A percentile compares a stretch with the other conserved stretches of the same genome.
Conservation (phyloP, 1,139 yeast species). For the Nadsonia starkeyi-henricii region DNA sequence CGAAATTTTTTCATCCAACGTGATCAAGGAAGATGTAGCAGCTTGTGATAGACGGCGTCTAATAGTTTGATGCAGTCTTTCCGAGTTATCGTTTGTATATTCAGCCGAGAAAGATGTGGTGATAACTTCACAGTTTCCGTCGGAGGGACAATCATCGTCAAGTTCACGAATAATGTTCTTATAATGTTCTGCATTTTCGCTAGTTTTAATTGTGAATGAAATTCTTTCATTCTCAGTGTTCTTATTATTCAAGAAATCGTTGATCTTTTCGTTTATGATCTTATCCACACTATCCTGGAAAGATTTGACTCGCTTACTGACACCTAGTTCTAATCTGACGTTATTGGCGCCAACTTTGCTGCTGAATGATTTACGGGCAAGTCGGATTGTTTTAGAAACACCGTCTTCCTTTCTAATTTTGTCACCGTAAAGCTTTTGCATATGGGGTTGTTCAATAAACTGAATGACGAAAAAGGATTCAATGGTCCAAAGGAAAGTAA, state of each 20-base stretch:
- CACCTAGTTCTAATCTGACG: slow-evolving; percentile 17
- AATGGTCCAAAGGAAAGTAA: slow-evolving; percentile 56
- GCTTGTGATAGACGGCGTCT: neutral
- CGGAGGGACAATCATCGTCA: neutral
- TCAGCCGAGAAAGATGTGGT: neutral
- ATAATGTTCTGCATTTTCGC: neutral
- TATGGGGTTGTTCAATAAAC: slow-evolving; percentile 67
- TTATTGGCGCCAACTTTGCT: slow-evolving; percentile 9
- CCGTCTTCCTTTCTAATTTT: slow-evolving; percentile 36
- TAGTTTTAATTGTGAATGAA: neutral
- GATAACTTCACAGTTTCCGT: slow-evolving; percentile 1
- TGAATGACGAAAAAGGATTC: slow-evolving; percentile 56
- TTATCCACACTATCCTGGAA: slow-evolving; percentile 26
- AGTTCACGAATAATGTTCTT: neutral
- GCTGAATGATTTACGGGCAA: slow-evolving; percentile 13
- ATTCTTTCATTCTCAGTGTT: neutral
- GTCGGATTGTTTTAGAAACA: slow-evolving; percentile 51
- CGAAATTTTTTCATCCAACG: neutral
- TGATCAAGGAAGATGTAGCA: neutral
- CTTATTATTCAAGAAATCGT: neutral
- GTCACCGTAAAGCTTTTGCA: slow-evolving; percentile 67
- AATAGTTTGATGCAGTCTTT: neutral
- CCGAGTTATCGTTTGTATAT: slow-evolving; percentile 1
- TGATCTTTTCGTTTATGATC: slow-evolving; percentile 23
- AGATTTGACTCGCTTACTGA: slow-evolving; percentile 19